Percentiles rank a stretch among this genome's conserved stretches.
These are phyloP conservation scores for Colletotrichum tanaceti DNA, from an alignment of 2,329 filamentous ascomycete genomes.

Conservation along the genomic window DNA sequence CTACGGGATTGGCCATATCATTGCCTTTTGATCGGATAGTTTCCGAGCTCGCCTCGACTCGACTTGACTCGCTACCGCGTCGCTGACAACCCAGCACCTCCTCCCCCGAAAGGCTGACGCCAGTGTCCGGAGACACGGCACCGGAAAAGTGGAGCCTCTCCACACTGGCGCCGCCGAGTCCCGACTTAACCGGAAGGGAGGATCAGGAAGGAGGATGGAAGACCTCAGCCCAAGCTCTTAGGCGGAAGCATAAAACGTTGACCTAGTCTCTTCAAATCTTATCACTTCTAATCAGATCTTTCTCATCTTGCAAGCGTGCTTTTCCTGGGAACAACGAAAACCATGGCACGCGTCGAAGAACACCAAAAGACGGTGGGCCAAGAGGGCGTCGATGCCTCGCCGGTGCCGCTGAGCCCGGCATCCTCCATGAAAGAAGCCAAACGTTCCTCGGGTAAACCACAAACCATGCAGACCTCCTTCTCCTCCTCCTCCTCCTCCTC, in stretches of 20 bases:
- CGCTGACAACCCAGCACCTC: background rate
- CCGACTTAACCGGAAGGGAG: constrained; percentile 10
- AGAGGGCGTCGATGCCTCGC: background rate
- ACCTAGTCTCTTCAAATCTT: constrained; percentile 17
- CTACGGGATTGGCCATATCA: constrained; percentile 8
- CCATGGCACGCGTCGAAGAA: constrained; percentile 18
- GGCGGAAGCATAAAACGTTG: constrained; percentile 16
- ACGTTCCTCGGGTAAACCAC: constrained; percentile 14
- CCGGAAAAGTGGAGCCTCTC: constrained; percentile 17
- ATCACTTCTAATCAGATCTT: constrained; percentile 34
- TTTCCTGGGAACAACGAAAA: too few relatives aligned
- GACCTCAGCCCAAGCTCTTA: background rate
- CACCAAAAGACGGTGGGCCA: background rate
- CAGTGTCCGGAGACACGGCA: constrained; percentile 25
- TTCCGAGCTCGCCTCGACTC: constrained; percentile 2
- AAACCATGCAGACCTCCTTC: background rate
- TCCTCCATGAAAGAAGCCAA: constrained; percentile 19
- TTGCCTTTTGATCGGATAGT: background rate
- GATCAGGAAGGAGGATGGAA: too few relatives aligned
- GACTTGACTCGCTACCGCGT: too few relatives aligned
- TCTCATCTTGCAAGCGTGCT: background rate
- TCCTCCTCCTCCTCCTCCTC: too few relatives aligned
- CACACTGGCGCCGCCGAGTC: constrained; percentile 4
- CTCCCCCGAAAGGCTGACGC: constrained; percentile 11
- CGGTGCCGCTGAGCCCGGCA: constrained; percentile 12